These are phyloP conservation scores for Plasmodium adleri DNA, from an alignment of 169 alveolate genomes.

Conservation along the genomic window DNA sequence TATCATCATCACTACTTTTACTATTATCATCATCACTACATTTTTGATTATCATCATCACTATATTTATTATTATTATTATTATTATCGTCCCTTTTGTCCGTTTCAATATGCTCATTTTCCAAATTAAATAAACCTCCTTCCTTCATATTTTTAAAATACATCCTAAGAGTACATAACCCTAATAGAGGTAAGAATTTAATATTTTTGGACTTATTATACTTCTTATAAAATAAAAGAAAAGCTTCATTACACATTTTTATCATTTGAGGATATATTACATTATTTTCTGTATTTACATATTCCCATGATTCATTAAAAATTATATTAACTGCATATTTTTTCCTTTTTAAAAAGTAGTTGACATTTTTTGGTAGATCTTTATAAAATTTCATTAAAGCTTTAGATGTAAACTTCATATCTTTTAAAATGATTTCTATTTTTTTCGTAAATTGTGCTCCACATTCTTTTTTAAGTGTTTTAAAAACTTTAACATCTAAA, in stretches of 20 bases:
- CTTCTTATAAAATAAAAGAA: constrained; percentile 34
- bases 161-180: constrained; percentile 54
- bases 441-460: constrained; percentile 75
- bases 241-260: constrained; percentile 47
- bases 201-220: constrained; percentile 54
- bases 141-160: constrained; percentile 27
- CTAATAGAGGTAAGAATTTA: constrained; percentile 47
- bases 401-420: constrained; percentile 62
- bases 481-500: constrained; percentile 61
- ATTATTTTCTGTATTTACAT: constrained; percentile 32
- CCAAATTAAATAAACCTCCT: not conserved
- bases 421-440: constrained; percentile 68
- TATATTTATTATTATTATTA: too few relatives aligned
- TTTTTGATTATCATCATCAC: not conserved
- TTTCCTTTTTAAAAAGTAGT: constrained; percentile 33
- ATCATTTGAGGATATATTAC: constrained; percentile 36
- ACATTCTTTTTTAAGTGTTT: constrained; percentile 75
- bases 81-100: not conserved
- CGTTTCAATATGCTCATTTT: not conserved
- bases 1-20: not conserved
- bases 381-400: constrained; percentile 31
- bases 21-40: not conserved
- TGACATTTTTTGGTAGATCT: constrained; percentile 5
- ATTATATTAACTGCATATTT: constrained; percentile 49
- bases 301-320: constrained; percentile 63